A percentile compares a stretch with the other conserved stretches of the same genome.
Conservation (phyloP, 805 yeast genomes). For the Pichia membranifaciens region DNA sequence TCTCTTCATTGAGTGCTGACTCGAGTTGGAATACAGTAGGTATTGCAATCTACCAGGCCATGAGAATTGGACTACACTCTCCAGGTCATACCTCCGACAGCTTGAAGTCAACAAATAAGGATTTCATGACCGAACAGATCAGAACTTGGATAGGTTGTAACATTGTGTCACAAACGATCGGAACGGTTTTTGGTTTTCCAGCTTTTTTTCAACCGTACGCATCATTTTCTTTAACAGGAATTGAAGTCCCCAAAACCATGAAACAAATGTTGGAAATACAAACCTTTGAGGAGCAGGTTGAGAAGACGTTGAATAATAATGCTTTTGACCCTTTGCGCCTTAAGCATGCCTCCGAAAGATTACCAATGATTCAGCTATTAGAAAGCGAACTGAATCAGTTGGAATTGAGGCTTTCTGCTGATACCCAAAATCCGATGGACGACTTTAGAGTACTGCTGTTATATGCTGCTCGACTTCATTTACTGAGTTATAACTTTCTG, state of each 20-base stretch:
- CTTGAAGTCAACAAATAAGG: constrained; percentile 38
- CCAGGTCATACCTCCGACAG: constrained; percentile 57
- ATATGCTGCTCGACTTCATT: constrained; percentile 71
- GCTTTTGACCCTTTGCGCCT: constrained; percentile 61
- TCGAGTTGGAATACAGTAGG: constrained; percentile 95
- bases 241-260: constrained; percentile 27
- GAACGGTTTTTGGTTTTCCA: constrained; percentile 91
- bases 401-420: constrained; percentile 46
- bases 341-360: constrained; percentile 61
- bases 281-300: constrained; percentile 79
- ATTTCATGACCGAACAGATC: constrained; percentile 64
- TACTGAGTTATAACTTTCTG: constrained; percentile 74
- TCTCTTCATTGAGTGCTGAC: constrained; percentile 91
- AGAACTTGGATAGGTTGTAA: constrained; percentile 94
- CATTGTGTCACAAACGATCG: constrained; percentile 81
- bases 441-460: constrained; percentile 65
- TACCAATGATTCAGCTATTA: constrained; percentile 68
- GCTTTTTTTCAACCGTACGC: constrained; percentile 84
- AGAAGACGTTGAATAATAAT: constrained; percentile 68
- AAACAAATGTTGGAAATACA: constrained; percentile 78
- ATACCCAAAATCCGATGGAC: constrained; percentile 43
- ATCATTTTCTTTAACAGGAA: constrained; percentile 33
- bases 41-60: constrained; percentile 87
- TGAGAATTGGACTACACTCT: constrained; percentile 83
- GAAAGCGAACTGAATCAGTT: constrained; percentile 70